A percentile compares a stretch with the other conserved stretches of the same genome.
Evolutionary conservation across 768 basidiomycete genomes (phyloP).

Genomic region (Tulasnella sp.): DNA sequence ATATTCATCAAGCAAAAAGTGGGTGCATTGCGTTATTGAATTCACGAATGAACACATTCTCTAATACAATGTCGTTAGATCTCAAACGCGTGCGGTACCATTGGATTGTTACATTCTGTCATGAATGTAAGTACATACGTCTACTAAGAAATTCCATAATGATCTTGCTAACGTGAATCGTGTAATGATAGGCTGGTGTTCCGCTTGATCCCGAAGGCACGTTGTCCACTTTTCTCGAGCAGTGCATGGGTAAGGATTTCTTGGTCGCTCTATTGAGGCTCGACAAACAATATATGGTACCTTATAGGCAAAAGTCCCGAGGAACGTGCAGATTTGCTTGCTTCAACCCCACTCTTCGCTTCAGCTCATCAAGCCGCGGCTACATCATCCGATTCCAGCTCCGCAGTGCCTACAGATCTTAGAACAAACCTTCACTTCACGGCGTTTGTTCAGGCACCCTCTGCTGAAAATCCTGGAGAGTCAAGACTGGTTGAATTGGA

Average conservation of each 20-base stretch:
- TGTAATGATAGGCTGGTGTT: conserved; percentile 38
- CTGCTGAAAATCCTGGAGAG: background rate
- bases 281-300: no score
- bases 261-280: no score
- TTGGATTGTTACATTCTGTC: conserved; percentile 71
- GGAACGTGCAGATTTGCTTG: conserved; percentile 63
- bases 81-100: conserved; percentile 76
- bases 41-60: no score
- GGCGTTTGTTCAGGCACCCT: conserved; percentile 62
- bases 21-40: no score
- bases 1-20: conserved; percentile 90
- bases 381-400: conserved; percentile 46
- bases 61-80: no score
- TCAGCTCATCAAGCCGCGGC: conserved; percentile 65
- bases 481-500: conserved; percentile 67
- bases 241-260: conserved; percentile 42
- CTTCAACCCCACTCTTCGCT: conserved; percentile 62
- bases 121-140: conserved; percentile 46
- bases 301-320: conserved; percentile 53
- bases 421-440: conserved; percentile 78
- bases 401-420: conserved; percentile 42
- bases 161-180: no score
- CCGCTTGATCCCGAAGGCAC: conserved; percentile 43
- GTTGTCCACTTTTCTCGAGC: conserved; percentile 51
- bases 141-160: background rate